Evolutionary conservation across 176 grass and related monocot genomes (phyloP).

Genomic region (Tillandsia leiboldiana): DNA sequence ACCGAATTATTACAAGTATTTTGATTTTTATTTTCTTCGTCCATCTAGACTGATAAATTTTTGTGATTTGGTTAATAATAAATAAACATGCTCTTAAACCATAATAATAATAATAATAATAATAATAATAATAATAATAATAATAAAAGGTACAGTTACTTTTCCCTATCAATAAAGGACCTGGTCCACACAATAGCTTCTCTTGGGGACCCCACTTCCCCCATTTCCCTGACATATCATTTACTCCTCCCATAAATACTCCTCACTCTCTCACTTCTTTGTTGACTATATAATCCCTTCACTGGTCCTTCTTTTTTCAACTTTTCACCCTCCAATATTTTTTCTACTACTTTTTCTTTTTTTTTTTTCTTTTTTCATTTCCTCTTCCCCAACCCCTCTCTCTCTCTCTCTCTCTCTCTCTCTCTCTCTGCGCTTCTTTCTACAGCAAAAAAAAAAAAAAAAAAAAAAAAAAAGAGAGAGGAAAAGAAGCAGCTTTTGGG

Average conservation of each 20-base stretch:
- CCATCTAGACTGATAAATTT: no score
- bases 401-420: conserved; percentile 10
- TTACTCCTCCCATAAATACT: conserved; percentile 11
- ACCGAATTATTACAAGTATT: no score
- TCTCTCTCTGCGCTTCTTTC: conserved; percentile 4
- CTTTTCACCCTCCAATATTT: neutral
- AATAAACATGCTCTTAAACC: no score
- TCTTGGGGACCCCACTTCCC: neutral
- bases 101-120: no score
- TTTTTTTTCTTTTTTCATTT: neutral
- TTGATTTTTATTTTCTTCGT: no score
- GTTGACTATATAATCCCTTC: neutral
- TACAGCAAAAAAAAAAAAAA: no score
- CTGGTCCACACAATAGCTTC: no score
- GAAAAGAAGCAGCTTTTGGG: neutral
- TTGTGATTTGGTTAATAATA: no score
- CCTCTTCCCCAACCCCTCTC: neutral
- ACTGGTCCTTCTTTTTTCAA: neutral
- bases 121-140: no score
- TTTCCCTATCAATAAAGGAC: no score
- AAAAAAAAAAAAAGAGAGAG: no score
- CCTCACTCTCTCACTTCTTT: conserved; percentile 13
- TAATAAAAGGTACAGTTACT: no score
- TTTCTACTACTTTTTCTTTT: neutral
- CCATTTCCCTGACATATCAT: conserved; percentile 3